A percentile compares a stretch with the other conserved stretches of the same genome.
Evolutionary conservation across 2,329 filamentous ascomycete species (phyloP).

Genomic region (Byssoonygena ceratinophila): DNA sequence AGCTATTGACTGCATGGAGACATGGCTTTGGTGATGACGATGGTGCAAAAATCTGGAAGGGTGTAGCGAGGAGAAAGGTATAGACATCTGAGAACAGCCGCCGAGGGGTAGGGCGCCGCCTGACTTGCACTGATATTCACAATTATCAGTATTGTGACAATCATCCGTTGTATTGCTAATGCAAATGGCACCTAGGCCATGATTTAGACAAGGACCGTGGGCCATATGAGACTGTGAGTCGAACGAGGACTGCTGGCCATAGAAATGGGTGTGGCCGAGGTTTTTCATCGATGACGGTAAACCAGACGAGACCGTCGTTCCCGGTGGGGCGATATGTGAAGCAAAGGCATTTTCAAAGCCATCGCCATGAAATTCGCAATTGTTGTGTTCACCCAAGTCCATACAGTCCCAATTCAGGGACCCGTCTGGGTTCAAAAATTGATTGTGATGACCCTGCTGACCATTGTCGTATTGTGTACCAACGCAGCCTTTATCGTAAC

Average conservation of each 20-base stretch:
- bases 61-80: slow-evolving; percentile 7
- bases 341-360: slow-evolving; percentile 1
- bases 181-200: slow-evolving; percentile 4
- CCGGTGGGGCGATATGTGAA: slow-evolving; percentile 4
- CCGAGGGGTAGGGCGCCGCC: neutral
- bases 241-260: slow-evolving; percentile 1
- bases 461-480: slow-evolving; percentile 9
- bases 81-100: slow-evolving; percentile 1
- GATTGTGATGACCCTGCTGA: neutral
- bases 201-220: slow-evolving; percentile 1
- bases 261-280: slow-evolving; percentile 1
- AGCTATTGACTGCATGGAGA: neutral
- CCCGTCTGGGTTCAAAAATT: slow-evolving; percentile 5
- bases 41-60: neutral
- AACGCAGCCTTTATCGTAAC: slow-evolving; percentile 30
- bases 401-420: slow-evolving; percentile 13
- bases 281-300: slow-evolving; percentile 1
- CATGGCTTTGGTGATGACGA: slow-evolving; percentile 3
- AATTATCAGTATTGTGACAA: neutral
- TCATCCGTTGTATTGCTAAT: slow-evolving; percentile 3
- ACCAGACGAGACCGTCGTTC: neutral
- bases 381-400: neutral
- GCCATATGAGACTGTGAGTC: neutral
- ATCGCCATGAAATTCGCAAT: slow-evolving; percentile 6
- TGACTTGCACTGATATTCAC: neutral